Evolutionary conservation across 345 rosid genomes (phyloP).

Genomic region (Acer saccharum): DNA sequence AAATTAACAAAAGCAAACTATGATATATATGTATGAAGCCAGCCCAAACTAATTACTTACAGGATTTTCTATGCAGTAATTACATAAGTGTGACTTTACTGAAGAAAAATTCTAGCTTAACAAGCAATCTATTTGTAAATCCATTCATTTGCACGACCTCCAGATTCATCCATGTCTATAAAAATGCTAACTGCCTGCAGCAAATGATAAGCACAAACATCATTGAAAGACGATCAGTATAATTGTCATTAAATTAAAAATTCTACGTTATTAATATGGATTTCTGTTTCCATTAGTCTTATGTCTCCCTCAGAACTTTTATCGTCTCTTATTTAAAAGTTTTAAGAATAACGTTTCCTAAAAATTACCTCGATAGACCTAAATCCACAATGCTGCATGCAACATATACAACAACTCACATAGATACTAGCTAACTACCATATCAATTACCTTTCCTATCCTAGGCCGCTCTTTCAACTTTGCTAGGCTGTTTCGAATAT

Average conservation of each 20-base stretch:
- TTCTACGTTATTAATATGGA: no score
- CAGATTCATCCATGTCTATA: conserved; percentile 91
- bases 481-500: conserved; percentile 82
- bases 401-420: not conserved
- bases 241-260: not conserved
- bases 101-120: not conserved
- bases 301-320: not conserved
- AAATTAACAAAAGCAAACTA: no score
- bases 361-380: not conserved
- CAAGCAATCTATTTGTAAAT: conserved; percentile 67
- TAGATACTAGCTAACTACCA: not conserved
- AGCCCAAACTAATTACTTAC: not conserved
- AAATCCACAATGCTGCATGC: not conserved
- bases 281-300: not conserved
- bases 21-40: not conserved
- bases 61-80: not conserved
- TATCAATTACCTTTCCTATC: conserved; percentile 71
- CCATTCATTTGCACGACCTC: conserved; percentile 97
- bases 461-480: conserved; percentile 89
- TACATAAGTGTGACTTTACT: not conserved
- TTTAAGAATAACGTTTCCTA: not conserved
- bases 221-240: not conserved
- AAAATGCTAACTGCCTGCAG: conserved; percentile 98
- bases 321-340: not conserved
- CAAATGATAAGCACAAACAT: conserved; percentile 3